Conservation (phyloP, 495 filamentous ascomycete species). For the Tuber brumale region DNA sequence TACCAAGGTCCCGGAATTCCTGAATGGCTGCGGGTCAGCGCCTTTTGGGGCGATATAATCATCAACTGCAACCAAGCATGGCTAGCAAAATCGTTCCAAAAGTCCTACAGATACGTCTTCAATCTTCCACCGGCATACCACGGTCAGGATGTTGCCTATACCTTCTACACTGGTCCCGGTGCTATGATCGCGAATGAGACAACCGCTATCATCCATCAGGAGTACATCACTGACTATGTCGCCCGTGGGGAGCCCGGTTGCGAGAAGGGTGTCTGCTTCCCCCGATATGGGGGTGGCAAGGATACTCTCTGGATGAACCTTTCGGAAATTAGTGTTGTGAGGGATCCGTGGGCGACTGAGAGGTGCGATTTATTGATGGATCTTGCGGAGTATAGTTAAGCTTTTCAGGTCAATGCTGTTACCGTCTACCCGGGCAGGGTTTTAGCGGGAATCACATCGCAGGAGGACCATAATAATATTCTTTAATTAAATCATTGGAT, state of each 20-base stretch:
- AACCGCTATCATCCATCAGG: constrained; percentile 40
- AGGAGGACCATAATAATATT: neutral
- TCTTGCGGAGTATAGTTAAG: neutral
- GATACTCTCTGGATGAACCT: constrained; percentile 23
- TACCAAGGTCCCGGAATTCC: constrained; percentile 46
- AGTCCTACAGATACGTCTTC: constrained; percentile 57
- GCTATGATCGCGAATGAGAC: constrained; percentile 23
- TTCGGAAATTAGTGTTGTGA: constrained; percentile 20
- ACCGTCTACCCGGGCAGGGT: neutral
- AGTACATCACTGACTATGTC: constrained; percentile 28
- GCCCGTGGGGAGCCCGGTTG: constrained; percentile 28
- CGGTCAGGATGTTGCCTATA: constrained; percentile 52
- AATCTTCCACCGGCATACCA: constrained; percentile 55
- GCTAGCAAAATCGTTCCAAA: constrained; percentile 48
- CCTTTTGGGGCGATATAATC: constrained; percentile 37
- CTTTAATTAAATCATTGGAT: neutral
- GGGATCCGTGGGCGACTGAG: constrained; percentile 27
- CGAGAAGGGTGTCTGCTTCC: constrained; percentile 17
- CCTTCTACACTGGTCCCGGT: constrained; percentile 50
- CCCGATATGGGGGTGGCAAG: constrained; percentile 12
- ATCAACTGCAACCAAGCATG: constrained; percentile 52
- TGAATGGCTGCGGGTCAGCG: constrained; percentile 41
- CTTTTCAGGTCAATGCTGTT: neutral
- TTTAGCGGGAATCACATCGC: neutral
- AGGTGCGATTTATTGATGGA: constrained; percentile 22